phyloP scores from a whole-genome alignment of 345 rosid species.

The Durio zibethinus region DNA sequence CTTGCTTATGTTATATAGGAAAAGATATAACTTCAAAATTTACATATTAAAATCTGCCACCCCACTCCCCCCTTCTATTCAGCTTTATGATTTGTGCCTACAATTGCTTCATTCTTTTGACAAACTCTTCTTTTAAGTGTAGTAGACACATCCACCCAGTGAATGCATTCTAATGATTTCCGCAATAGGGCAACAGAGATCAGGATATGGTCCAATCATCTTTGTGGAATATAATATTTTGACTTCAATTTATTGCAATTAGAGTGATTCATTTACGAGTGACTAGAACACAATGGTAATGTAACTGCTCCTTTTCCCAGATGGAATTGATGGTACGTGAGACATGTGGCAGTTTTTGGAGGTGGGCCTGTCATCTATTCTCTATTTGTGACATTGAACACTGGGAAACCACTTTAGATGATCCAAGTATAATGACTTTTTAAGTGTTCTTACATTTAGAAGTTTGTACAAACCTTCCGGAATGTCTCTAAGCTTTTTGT shows the following conservation, averaged over 20 bases:
- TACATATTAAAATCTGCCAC: neutral
- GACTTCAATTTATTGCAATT: constrained; percentile 18
- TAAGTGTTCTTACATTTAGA: neutral
- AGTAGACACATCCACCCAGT: neutral
- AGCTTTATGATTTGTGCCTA: neutral
- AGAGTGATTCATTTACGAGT: constrained; percentile 16
- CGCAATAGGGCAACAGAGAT: neutral
- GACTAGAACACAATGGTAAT: constrained; percentile 35
- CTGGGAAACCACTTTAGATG: constrained; percentile 9
- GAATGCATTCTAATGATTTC: neutral
- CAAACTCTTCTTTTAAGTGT: neutral
- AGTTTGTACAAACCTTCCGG: neutral
- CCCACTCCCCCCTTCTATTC: too few species aligned
- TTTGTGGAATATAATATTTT: neutral
- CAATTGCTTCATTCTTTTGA: neutral
- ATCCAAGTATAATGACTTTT: neutral
- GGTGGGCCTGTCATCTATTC: constrained; percentile 60
- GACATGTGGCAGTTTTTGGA: constrained; percentile 66
- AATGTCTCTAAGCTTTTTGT: constrained; percentile 1
- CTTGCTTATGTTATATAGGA: neutral
- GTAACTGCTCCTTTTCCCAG: constrained; percentile 82
- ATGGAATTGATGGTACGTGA: constrained; percentile 97
- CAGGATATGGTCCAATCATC: neutral
- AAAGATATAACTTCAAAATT: neutral
- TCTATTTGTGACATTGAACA: constrained; percentile 19